Percentiles rank a stretch among this genome's conserved stretches.
These are phyloP conservation scores for Pseudocercospora ulei DNA, from an alignment of 2,329 filamentous ascomycete species.

Conservation along the genomic window DNA sequence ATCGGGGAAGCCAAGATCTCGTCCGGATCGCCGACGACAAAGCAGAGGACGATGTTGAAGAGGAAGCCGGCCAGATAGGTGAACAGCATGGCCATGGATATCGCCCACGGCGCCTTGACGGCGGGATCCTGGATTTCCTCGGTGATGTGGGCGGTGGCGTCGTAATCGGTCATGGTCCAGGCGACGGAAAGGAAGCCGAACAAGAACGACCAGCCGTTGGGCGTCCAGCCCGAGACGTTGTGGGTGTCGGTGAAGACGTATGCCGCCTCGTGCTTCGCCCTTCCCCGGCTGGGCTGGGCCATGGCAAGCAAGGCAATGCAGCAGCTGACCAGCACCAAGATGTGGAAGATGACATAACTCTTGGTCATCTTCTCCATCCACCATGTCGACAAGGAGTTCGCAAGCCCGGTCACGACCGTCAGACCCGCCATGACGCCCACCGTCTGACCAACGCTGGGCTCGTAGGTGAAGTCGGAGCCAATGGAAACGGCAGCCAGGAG, in stretches of 20 bases:
- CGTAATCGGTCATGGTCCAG: constrained; percentile 54
- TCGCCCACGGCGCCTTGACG: constrained; percentile 48
- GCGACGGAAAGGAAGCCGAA: constrained; percentile 52
- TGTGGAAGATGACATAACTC: constrained; percentile 50
- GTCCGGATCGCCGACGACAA: constrained; percentile 47
- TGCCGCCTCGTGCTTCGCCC: constrained; percentile 44
- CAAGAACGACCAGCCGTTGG: constrained; percentile 48
- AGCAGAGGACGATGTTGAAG: constrained; percentile 51
- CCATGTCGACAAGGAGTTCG: constrained; percentile 49
- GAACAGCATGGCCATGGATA: constrained; percentile 48
- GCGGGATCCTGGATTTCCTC: constrained; percentile 47
- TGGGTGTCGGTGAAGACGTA: constrained; percentile 50
- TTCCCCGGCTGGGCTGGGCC: constrained; percentile 31
- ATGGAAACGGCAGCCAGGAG: constrained; percentile 49
- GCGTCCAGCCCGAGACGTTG: constrained; percentile 46
- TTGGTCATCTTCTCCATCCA: constrained; percentile 53
- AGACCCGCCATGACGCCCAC: constrained; percentile 50
- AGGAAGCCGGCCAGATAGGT: constrained; percentile 49
- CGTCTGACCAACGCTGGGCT: constrained; percentile 41
- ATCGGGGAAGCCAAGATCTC: constrained; percentile 42
- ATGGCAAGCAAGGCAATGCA: constrained; percentile 45
- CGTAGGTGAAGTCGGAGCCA: constrained; percentile 26
- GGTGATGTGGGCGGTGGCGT: constrained; percentile 40
- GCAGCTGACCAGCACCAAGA: constrained; percentile 45
- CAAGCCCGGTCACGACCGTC: constrained; percentile 44